These are phyloP conservation scores for Suillus hirtellus DNA, from an alignment of 768 basidiomycete species.

Conservation along the genomic window DNA sequence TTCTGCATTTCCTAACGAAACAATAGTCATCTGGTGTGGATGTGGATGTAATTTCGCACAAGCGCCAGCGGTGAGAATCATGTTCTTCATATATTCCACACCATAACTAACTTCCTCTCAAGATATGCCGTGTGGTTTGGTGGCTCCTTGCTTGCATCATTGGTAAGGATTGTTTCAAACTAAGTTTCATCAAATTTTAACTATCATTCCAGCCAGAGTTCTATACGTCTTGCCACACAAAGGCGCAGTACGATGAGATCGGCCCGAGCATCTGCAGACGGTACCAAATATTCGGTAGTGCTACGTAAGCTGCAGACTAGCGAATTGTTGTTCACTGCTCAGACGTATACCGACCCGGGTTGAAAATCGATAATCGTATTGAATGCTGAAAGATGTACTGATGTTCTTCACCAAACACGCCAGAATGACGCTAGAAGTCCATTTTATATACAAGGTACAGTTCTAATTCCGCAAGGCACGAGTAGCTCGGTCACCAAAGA, in stretches of 20 bases:
- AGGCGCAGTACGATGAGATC: constrained; percentile 92
- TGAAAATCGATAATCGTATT: constrained; percentile 5
- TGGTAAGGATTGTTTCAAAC: constrained; percentile 51
- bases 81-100: background rate
- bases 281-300: constrained; percentile 92
- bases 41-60: constrained; percentile 98
- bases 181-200: constrained; percentile 8
- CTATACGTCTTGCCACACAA: constrained; percentile 91
- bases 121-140: constrained; percentile 98
- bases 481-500: background rate
- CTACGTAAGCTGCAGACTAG: constrained; percentile 47
- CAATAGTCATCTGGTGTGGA: constrained; percentile 91
- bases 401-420: background rate
- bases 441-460: background rate
- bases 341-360: background rate
- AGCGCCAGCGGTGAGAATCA: constrained; percentile 77
- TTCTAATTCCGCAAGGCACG: background rate
- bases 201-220: constrained; percentile 75
- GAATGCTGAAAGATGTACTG: background rate
- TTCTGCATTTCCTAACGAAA: background rate
- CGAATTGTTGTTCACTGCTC: background rate
- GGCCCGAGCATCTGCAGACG: constrained; percentile 90
- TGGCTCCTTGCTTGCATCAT: constrained; percentile 89
- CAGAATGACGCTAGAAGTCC: background rate
- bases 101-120: constrained; percentile 14